phyloP scores from a whole-genome alignment of 192 early-diverging fungal species.

The Irineochytrium annulatum region DNA sequence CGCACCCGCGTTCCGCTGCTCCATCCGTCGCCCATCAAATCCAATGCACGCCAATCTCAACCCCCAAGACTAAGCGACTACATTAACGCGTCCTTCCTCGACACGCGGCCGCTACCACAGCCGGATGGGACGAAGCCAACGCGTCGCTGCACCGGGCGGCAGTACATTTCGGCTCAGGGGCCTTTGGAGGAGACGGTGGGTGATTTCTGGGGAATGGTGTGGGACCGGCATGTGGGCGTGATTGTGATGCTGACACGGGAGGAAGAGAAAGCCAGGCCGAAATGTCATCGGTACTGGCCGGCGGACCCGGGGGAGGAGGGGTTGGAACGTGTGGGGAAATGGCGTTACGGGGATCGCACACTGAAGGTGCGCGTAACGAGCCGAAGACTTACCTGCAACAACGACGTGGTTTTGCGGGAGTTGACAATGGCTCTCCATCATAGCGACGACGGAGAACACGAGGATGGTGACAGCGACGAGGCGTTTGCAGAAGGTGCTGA shows the following conservation, averaged over 20 bases:
- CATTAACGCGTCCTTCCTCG: conserved; percentile 81
- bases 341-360: no score
- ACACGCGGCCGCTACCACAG: conserved; percentile 1
- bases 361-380: conserved; percentile 40
- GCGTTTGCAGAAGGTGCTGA: background rate
- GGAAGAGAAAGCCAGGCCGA: conserved; percentile 65
- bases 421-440: conserved; percentile 2
- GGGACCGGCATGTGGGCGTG: conserved; percentile 69
- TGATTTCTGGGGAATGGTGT: conserved; percentile 91
- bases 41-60: background rate
- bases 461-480: background rate
- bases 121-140: background rate
- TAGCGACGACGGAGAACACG: background rate
- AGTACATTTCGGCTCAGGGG: conserved; percentile 87
- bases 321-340: no score
- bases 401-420: conserved; percentile 28
- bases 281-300: conserved; percentile 91
- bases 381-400: conserved; percentile 4
- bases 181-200: conserved; percentile 68
- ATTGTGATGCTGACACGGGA: conserved; percentile 88
- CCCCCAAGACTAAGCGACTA: conserved; percentile 47
- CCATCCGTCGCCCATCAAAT: conserved; percentile 6
- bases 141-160: conserved; percentile 2
- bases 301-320: conserved; percentile 23
- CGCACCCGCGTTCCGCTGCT: conserved; percentile 34